These are phyloP conservation scores for Aspergillus indologenus DNA, from an alignment of 495 filamentous ascomycete species.

Conservation along the genomic window DNA sequence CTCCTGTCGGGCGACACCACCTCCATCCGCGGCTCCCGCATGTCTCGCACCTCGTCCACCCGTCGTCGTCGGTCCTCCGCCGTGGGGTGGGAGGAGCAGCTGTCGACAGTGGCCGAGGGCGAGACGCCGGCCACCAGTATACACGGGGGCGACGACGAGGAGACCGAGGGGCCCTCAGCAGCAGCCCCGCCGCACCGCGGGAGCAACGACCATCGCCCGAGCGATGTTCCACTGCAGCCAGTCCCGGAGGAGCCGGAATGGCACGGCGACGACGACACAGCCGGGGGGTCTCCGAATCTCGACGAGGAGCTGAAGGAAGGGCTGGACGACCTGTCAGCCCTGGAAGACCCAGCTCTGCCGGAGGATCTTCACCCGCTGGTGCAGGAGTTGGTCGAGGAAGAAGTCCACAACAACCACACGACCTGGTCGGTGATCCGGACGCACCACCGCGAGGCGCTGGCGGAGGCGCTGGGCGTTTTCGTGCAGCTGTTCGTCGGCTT, in stretches of 20 bases:
- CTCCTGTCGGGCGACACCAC: conserved; percentile 29
- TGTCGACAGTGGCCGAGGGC: conserved; percentile 30
- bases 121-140: conserved; percentile 11
- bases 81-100: conserved; percentile 19
- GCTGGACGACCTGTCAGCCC: conserved; percentile 17
- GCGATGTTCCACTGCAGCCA: conserved; percentile 21
- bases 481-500: conserved; percentile 46
- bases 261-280: conserved; percentile 5
- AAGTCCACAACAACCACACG: conserved; percentile 49
- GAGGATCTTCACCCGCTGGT: conserved; percentile 43
- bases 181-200: neutral
- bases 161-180: neutral
- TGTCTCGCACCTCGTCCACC: conserved; percentile 30
- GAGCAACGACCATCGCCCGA: conserved; percentile 1
- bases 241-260: conserved; percentile 20
- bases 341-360: conserved; percentile 29
- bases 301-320: conserved; percentile 5
- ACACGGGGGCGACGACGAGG: conserved; percentile 15
- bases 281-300: neutral
- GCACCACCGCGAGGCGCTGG: conserved; percentile 48
- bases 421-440: conserved; percentile 53
- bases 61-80: conserved; percentile 24
- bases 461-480: conserved; percentile 49
- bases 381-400: conserved; percentile 40
- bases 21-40: conserved; percentile 19